phyloP scores from a whole-genome alignment of 176 grass and related monocot species.

The Oryza meridionalis region DNA sequence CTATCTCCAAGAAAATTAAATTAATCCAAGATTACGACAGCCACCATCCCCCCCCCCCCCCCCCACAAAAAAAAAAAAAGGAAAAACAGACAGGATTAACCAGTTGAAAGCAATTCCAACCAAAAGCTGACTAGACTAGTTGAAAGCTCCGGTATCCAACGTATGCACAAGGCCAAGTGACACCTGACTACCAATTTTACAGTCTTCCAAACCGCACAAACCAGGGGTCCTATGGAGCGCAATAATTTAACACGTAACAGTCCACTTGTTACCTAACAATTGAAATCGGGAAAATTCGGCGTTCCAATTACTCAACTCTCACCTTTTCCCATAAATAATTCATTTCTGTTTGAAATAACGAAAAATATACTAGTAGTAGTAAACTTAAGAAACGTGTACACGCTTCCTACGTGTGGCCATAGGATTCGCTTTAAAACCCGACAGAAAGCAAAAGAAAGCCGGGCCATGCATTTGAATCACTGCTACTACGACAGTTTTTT shows the following conservation, averaged over 20 bases:
- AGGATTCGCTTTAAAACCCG: neutral
- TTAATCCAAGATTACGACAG: neutral
- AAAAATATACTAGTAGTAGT: neutral
- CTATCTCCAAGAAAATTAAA: neutral
- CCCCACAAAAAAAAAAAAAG: no score
- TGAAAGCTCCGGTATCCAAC: constrained; percentile 12
- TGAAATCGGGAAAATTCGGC: no score
- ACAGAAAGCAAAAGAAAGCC: no score
- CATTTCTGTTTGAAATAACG: neutral
- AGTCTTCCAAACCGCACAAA: no score
- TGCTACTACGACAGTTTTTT: neutral
- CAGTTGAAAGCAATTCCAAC: constrained; percentile 5
- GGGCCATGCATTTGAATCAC: neutral
- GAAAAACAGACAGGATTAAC: neutral
- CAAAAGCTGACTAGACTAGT: constrained; percentile 2
- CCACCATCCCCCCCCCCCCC: neutral
- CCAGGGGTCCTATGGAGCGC: no score
- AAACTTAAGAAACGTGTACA: neutral
- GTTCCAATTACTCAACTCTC: no score
- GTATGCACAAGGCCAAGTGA: neutral
- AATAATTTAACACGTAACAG: no score
- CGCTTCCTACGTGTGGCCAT: neutral
- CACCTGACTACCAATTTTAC: constrained; percentile 3
- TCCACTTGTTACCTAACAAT: no score
- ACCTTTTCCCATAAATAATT: no score